These are phyloP conservation scores for Knoxia roxburghii DNA, from an alignment of 257 asterid species.

Conservation along the genomic window DNA sequence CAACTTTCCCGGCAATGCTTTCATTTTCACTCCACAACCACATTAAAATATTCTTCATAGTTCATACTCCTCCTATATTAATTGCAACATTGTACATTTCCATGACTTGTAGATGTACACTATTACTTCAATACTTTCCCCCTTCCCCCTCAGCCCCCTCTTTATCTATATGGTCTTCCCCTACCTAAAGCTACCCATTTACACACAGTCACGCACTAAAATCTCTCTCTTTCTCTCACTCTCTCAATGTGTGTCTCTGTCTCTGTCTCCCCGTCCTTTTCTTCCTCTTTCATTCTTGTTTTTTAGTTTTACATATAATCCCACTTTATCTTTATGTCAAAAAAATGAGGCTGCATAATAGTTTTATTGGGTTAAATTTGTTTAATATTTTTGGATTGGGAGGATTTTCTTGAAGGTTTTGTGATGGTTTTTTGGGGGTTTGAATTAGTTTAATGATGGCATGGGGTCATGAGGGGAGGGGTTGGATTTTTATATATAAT, in stretches of 20 bases:
- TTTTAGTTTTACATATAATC: slow-evolving; percentile 2
- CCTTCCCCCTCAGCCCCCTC: too few species aligned
- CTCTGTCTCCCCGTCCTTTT: slow-evolving; percentile 5
- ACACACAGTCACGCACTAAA: background rate
- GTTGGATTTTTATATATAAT: too few species aligned
- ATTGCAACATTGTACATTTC: slow-evolving; percentile 8
- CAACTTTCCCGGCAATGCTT: slow-evolving; percentile 38
- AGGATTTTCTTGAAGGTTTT: slow-evolving; percentile 3
- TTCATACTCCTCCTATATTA: background rate
- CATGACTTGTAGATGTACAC: background rate
- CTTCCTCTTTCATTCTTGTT: slow-evolving; percentile 16
- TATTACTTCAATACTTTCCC: background rate
- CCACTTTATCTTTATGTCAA: slow-evolving; percentile 23
- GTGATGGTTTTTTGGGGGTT: background rate
- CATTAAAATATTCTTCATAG: slow-evolving; percentile 22
- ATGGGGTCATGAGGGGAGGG: too few species aligned
- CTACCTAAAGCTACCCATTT: background rate
- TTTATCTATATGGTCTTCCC: background rate
- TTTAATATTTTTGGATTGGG: background rate
- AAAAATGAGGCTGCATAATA: slow-evolving; percentile 15
- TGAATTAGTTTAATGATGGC: too few species aligned
- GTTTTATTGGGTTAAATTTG: background rate
- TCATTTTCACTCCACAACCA: slow-evolving; percentile 25
- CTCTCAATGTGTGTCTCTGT: slow-evolving; percentile 14
- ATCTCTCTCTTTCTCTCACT: background rate